Base-by-base conservation (phyloP, 371 early-diverging fungal species). In the Funneliformis caledonium region DNA sequence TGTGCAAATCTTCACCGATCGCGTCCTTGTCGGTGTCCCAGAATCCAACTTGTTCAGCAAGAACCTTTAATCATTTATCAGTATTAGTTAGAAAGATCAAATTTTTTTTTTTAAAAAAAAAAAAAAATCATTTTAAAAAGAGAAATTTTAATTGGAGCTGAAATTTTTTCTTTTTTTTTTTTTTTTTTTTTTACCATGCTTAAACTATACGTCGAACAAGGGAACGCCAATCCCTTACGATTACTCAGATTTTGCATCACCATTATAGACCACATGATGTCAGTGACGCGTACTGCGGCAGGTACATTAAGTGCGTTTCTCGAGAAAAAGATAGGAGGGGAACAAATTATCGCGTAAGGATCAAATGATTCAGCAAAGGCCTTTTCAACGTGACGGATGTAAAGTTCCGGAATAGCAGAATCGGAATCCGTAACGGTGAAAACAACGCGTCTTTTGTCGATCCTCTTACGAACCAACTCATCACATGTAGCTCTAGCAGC, bases 1-100 rank as follows among this genome's bases (percentile, higher is more conserved):
- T 95, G 85, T 95, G 95, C 91, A 95, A 89, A 83, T 95, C 95
- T 82, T 95, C 95, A 61, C 94, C 95, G 52, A 94, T 91, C 26
- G 93, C 91, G 85, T 94, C 93, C 9, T 93, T 90, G 80, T 91
- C 91, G 5, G 91, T 89, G 82, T 95, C 95, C 95, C 95, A 95
- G 76, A 90, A 94, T 50, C 90, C 90, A 26, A 95, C 93, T 56
- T 91, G 82, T 42, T 90, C 86, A 9, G 92, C 92, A 67, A 94
- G 88, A 77, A 77, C 50, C 78, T 77, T 48, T 60, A 31, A 33
- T 50, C 4, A 52, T 12, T 50, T 56, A 56, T 56, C 6, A 56
- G 16, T 19, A 64, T 26, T 77, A 77, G 10, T 45, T 31, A 64
- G 2, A 64, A 37, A 60, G 22, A 59, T 14, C 8, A 33, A n/a